Base-by-base conservation (phyloP, 805 yeast genomes). In the Debaryomyces maramus region DNA sequence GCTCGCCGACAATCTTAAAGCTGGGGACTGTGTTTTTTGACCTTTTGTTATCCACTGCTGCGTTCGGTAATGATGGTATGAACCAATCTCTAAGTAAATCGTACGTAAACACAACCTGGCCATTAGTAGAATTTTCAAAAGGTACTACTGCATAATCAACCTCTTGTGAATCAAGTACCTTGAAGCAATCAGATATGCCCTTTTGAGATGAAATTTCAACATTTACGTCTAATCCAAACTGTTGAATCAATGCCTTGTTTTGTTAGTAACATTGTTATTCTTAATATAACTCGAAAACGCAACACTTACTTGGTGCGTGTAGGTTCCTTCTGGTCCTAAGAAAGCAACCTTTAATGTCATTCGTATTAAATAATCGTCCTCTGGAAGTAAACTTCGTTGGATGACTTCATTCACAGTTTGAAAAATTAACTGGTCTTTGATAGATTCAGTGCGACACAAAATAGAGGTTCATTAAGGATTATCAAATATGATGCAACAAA, bases 61-160 rank as follows among this genome's bases (percentile, higher is more conserved):
- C 34, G 30, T 32, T 36, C n/a, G n/a, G n/a, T n/a, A n/a, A n/a
- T 3, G 42, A 43, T 4, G 65, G 63, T 18, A 74, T 56, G 42
- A 72, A 73, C 77, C 82, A 77, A 54, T 85, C 89, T 46, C 96
- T 67, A 21, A 91, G 67, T 10, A 89, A 66, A 55, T 89, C 96
- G 58, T 87, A 83, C 0, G 97, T 87, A 55, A 83, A 78, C 1
- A 83, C 85, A 5, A 93, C 99, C 49, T 85, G 90, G 0, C 99
- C 99, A 60, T 91, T 93, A 2, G 97, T 85, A 3, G 97, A 89
- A 65, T 91, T 91, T 53, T 91, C 97, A 50, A 88, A 78, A 1
- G 99, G 99, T 2, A 93, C 85, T 8, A 89, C 84, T 0, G 91
- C 82, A 54, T 69, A 81, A 38, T 81, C 82, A n/a, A 80, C 81